Base-by-base conservation (phyloP, 2,329 filamentous ascomycete genomes). In the Sclerotinia trifoliorum region DNA sequence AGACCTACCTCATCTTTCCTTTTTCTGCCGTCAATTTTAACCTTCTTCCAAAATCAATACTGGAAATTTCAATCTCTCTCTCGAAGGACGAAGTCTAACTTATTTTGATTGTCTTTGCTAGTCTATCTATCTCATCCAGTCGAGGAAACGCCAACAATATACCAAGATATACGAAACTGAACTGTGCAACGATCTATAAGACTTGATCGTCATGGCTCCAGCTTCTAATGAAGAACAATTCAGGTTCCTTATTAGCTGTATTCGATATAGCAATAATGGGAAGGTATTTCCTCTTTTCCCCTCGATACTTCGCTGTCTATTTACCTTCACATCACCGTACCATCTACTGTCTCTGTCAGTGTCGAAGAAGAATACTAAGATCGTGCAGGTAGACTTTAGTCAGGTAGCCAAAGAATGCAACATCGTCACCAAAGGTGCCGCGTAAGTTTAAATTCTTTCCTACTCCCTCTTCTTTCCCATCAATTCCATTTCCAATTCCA, bases 211-310 rank as follows among this genome's bases (percentile, higher is more conserved):
- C 15, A 88, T 88, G 85, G 80, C 84, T 72, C 76, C 77, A 51
- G 77, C 80, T 68, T 79, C 80, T 29, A 83, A 85, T 39, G 80
- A 84, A 26, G 82, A 86, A 39, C 87, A 90, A 73, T 83, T 91
- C 78, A 84, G 83, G 70, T 90, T 92, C 76, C 81, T 92, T 32
- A 83, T 91, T 61, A 81, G 82, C 65, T 91, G 89, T 78, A 89
- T 91, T 77, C 83, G 84, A 65, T 79, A 88, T 77, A 84, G 86
- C 13, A 82, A 79, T 73, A 82, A 83, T 70, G 88, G 88, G 70
- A 87, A 85, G 77, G 89, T 89, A 78, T 74, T 80, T 26, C 35
- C 29, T 17, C 51, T 42, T 42, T 42, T 42, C 11, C 13, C 44
- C 46, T n/a, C 10, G 29, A 46, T 15, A 32, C 13, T 11, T 24